Evolutionary conservation across 75 land plant genomes (phyloP).

Genomic region (Cupressus sempervirens): DNA sequence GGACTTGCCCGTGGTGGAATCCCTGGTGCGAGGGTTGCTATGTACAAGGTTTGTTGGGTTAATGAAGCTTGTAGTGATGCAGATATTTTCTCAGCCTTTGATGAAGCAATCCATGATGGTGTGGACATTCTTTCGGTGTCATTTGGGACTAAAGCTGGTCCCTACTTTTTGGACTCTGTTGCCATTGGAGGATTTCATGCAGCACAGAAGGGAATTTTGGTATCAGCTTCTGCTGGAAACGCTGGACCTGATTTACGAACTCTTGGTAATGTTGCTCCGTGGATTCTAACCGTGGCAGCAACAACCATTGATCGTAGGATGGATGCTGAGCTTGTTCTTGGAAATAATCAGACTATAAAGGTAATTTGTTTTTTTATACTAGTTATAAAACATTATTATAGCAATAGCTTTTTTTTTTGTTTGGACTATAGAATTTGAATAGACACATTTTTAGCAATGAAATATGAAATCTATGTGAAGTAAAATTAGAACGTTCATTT

Average conservation of each 20-base stretch:
- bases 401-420: too few relatives aligned
- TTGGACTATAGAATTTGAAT: too few relatives aligned
- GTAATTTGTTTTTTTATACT: background rate
- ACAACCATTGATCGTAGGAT: constrained; percentile 27
- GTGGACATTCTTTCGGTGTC: constrained; percentile 14
- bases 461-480: too few relatives aligned
- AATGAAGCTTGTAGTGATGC: background rate
- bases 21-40: constrained; percentile 37
- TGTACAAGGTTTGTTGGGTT: constrained; percentile 41
- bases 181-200: constrained; percentile 8
- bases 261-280: constrained; percentile 25
- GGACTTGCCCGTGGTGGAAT: constrained; percentile 34
- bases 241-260: constrained; percentile 27
- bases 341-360: background rate
- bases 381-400: too few relatives aligned
- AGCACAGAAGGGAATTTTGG: constrained; percentile 21
- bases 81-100: constrained; percentile 14
- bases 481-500: too few relatives aligned
- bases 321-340: background rate
- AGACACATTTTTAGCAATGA: too few relatives aligned
- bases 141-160: constrained; percentile 34
- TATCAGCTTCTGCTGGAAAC: constrained; percentile 31
- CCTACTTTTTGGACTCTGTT: constrained; percentile 19
- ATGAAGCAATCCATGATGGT: constrained; percentile 40
- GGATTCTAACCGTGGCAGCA: constrained; percentile 36